Conservation (phyloP, 202 grass and related monocot genomes). For the Saccharum hybrid region DNA sequence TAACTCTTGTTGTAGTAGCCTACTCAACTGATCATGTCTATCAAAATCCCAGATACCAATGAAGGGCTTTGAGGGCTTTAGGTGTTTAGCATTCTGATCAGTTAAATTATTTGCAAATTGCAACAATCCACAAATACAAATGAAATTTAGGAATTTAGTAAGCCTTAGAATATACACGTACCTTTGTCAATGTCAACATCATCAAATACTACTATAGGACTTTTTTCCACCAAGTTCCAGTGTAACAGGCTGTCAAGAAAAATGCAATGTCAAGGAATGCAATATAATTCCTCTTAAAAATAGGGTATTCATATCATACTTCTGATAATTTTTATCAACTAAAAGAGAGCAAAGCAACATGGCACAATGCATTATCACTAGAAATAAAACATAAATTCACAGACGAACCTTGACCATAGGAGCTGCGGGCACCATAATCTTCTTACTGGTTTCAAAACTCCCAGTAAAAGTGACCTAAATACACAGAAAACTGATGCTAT, state of each 20-base stretch:
- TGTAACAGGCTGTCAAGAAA: constrained; percentile 81
- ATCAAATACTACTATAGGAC: constrained; percentile 97
- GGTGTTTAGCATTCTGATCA: background rate
- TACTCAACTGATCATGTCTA: background rate
- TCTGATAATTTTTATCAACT: constrained; percentile 20
- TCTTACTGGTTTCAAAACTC: constrained; percentile 86
- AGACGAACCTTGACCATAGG: constrained; percentile 77
- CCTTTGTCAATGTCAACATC: constrained; percentile 97
- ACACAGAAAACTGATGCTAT: constrained; percentile 28
- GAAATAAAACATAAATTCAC: constrained; percentile 2
- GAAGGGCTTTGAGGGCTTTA: constrained; percentile 1
- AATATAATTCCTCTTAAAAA: constrained; percentile 27
- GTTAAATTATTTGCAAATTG: constrained; percentile 1
- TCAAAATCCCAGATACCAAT: constrained; percentile 4
- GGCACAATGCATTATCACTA: background rate
- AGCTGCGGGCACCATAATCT: constrained; percentile 89
- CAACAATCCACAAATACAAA: background rate
- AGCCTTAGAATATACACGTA: constrained; percentile 39
- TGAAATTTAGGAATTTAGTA: background rate
- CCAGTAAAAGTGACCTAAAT: constrained; percentile 93
- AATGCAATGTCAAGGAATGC: constrained; percentile 38
- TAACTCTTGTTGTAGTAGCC: background rate
- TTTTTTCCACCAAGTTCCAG: constrained; percentile 99
- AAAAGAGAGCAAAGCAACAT: background rate
- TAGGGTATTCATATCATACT: background rate